Evolutionary conservation across 257 asterid species (phyloP), one percentile per base, ranked within the genome.

Genomic region (Paraleonurus japonicus): DNA sequence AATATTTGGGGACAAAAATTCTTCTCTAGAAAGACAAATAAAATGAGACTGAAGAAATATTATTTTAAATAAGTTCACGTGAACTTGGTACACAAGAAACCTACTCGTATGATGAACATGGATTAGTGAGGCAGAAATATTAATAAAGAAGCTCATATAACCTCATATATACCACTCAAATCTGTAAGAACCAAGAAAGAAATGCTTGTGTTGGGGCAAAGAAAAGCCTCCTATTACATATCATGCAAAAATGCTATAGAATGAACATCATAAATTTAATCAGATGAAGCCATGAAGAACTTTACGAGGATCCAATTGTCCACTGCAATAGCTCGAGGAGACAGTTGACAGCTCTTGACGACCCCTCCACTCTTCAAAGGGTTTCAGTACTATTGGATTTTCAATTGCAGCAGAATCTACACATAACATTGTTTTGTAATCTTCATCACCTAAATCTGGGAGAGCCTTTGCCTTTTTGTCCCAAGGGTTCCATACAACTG

Each of bases 401-500:
- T 82, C 93, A 51, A 87, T 76, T 73, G 83, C 80, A 80, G 96
- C 91, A 23, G 96, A 87, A 79, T 87, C 91, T 60, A 89, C 88
- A 70, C 89, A 83, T 15, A 87, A 60, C 93, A 89, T 89, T 24
- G 69, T 72, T 78, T 89, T 87, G 82, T 83, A 89, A 71, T 86
- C 90, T 16, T 74, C 88, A 67, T 80, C 90, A 0, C 95, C 90
- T 43, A 89, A 68, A 82, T 89, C 92, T 10, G 87, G 84, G 39
- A 87, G 83, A 67, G 90, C 78, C 81, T 89, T 87, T 4, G 90
- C 85, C 66, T 81, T 85, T 82, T 87, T 89, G 82, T 89, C 95
- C 95, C 96, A 89, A 58, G 96, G 96, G 73, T 89, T 89, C 96
- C 96, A 87, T 51, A 89, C 89, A 74, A 79, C 95, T 89, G 85